Base-by-base conservation (phyloP, 2,329 filamentous ascomycete genomes). In the Fusarium coicis region DNA sequence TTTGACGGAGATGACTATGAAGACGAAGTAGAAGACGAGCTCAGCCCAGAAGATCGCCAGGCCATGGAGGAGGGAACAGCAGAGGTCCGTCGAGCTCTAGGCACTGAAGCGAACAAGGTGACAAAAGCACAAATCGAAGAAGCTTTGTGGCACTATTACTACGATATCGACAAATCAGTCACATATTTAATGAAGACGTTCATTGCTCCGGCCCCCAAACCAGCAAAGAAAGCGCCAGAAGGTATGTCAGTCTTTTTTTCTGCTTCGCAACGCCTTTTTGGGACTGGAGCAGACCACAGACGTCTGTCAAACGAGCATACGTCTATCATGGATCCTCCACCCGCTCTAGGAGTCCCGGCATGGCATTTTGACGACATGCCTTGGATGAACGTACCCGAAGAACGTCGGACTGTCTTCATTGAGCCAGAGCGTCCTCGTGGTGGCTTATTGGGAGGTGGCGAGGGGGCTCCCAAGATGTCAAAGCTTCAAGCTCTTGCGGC, bases 81-180 rank as follows among this genome's bases (percentile, higher is more conserved):
- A 43, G 87, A 91, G 72, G 92, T 97, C 40, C 87, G 89, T 66
- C 85, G 86, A 69, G 87, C 88, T 14, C 85, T 97, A n/a, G 92
- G 90, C 11, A 81, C 84, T 15, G 86, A 89, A 68, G 85, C 87
- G 37, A 83, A 83, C 72, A 90, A 89, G 69, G 86, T 92, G 76
- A 88, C 86, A 40, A 83, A 81, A 50, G 81, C 79, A 42, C 92
- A 97, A 79, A 96, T 98, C 70, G 91, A 97, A 80, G 96, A 98
- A 69, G 89, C 95, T 0, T 83, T 99, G 21, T 98, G 95, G 94
- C 91, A 99, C 82, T 98, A 98, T 82, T 98, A 96, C 81, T 98
- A 95, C 80, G 95, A 99, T 77, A 87, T 97, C 36, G 92, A 91
- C 64, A 97, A 97, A 82, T 91, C 94, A 2, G 92, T 97, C 42